Percentiles rank a stretch among this genome's conserved stretches.
These are phyloP conservation scores for Schizophyllum commune DNA, from an alignment of 1,284 basidiomycete genomes.

Conservation along the genomic window DNA sequence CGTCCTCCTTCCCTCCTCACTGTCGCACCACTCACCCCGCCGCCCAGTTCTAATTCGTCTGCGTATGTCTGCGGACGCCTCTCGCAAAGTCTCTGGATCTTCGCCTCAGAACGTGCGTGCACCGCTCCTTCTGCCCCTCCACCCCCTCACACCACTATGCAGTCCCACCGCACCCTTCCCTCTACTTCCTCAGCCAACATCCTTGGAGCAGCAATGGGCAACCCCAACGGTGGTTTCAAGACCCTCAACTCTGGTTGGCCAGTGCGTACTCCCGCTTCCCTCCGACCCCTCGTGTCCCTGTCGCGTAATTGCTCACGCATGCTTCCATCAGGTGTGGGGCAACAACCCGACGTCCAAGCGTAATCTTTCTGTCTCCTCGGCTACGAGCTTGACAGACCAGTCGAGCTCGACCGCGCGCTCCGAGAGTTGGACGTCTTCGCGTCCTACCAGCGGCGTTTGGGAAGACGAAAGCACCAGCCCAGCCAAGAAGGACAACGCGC, in stretches of 20 bases:
- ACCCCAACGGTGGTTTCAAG: conserved; percentile 38
- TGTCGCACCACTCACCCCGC: neutral
- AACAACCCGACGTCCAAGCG: conserved; percentile 39
- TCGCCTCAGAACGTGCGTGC: conserved; percentile 37
- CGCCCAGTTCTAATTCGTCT: conserved; percentile 4
- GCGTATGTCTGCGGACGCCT: conserved; percentile 47
- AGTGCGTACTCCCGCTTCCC: conserved; percentile 32
- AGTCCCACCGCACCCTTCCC: conserved; percentile 17
- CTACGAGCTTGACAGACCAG: conserved; percentile 42
- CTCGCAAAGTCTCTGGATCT: conserved; percentile 60
- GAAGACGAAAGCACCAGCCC: conserved; percentile 46
- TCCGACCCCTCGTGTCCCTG: conserved; percentile 4
- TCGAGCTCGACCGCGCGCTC: conserved; percentile 29
- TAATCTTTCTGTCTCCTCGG: conserved; percentile 57
- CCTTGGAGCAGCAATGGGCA: conserved; percentile 46
- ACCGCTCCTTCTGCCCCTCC: conserved; percentile 7
- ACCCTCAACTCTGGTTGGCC: conserved; percentile 61
- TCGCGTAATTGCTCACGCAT: conserved; percentile 6
- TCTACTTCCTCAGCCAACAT: conserved; percentile 35
- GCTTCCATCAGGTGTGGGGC: conserved; percentile 48
- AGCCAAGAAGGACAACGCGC: conserved; percentile 40
- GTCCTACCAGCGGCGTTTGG: conserved; percentile 52
- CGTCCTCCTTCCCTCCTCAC: neutral
- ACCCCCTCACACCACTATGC: neutral
- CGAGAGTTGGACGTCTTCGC: conserved; percentile 47